phyloP scores from a whole-genome alignment of 2,329 filamentous ascomycete genomes.

The Aspergillus brasiliensis region DNA sequence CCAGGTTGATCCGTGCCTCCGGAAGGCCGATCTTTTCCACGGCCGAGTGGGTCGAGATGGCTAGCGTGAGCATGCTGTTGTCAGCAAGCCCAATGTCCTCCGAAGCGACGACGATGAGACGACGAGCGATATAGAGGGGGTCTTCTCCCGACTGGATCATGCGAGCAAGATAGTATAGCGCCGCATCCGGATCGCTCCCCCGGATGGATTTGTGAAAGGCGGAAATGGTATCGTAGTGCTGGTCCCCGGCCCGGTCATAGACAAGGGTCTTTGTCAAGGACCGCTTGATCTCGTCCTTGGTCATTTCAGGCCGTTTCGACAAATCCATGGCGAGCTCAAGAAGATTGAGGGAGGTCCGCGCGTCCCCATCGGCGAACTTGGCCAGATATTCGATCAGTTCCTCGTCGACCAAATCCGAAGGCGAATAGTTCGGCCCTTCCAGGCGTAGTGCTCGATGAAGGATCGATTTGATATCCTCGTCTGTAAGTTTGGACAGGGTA shows the following conservation, averaged over 20 bases:
- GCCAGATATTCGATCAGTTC: constrained; percentile 80
- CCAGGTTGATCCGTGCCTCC: constrained; percentile 88
- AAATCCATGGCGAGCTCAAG: constrained; percentile 86
- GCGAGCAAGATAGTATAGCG: constrained; percentile 90
- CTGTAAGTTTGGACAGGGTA: constrained; percentile 73
- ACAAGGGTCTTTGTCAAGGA: constrained; percentile 88
- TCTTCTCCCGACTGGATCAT: constrained; percentile 97
- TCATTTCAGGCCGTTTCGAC: constrained; percentile 64
- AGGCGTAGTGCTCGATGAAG: constrained; percentile 71
- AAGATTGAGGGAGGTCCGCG: constrained; percentile 87
- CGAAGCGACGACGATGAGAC: constrained; percentile 91
- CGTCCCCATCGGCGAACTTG: constrained; percentile 87
- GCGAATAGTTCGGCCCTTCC: constrained; percentile 57
- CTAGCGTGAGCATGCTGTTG: constrained; percentile 77
- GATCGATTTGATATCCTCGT: constrained; percentile 72
- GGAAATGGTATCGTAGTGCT: constrained; percentile 96
- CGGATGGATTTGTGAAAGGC: constrained; percentile 96
- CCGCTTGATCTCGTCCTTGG: constrained; percentile 75
- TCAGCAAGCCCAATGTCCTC: constrained; percentile 94
- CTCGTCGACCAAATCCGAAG: constrained; percentile 66
- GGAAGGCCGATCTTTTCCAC: constrained; percentile 94
- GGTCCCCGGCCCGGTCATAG: constrained; percentile 91
- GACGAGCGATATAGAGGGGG: constrained; percentile 84
- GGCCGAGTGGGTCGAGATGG: constrained; percentile 82
- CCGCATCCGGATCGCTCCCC: constrained; percentile 80